phyloP scores from a whole-genome alignment of 2,329 filamentous ascomycete species.

The Sphaerostilbella broomeana region DNA sequence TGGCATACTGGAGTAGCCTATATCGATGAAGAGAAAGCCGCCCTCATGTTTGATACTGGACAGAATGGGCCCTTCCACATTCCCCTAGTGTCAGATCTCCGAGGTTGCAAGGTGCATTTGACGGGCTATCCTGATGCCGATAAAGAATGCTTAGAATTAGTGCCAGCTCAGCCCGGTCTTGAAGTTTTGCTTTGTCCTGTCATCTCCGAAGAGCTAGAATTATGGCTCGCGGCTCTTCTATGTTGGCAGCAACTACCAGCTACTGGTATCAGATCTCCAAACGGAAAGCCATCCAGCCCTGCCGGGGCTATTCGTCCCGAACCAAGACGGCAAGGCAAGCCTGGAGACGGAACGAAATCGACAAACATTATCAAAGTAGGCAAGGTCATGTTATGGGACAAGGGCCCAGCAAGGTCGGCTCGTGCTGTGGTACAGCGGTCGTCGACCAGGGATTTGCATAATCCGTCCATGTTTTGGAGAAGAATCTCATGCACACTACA shows the following conservation, averaged over 20 bases:
- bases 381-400: constrained; percentile 87
- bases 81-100: constrained; percentile 64
- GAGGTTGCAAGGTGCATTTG: constrained; percentile 63
- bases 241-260: constrained; percentile 74
- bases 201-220: constrained; percentile 60
- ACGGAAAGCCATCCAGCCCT: constrained; percentile 30
- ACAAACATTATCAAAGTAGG: constrained; percentile 90
- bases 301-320: constrained; percentile 35
- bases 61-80: constrained; percentile 58
- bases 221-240: constrained; percentile 73
- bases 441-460: constrained; percentile 50
- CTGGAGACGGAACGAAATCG: constrained; percentile 27
- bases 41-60: constrained; percentile 67
- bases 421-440: constrained; percentile 50
- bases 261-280: constrained; percentile 47
- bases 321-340: constrained; percentile 35
- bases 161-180: constrained; percentile 44
- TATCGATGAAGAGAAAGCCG: constrained; percentile 69
- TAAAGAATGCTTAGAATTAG: constrained; percentile 47
- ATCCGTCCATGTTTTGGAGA: constrained; percentile 63
- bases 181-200: constrained; percentile 61
- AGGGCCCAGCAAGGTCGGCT: constrained; percentile 51
- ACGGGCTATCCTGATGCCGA: constrained; percentile 41
- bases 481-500: constrained; percentile 87
- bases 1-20: constrained; percentile 71